phyloP scores from a whole-genome alignment of 495 filamentous ascomycete species.

The Hypoxylon intermedium region DNA sequence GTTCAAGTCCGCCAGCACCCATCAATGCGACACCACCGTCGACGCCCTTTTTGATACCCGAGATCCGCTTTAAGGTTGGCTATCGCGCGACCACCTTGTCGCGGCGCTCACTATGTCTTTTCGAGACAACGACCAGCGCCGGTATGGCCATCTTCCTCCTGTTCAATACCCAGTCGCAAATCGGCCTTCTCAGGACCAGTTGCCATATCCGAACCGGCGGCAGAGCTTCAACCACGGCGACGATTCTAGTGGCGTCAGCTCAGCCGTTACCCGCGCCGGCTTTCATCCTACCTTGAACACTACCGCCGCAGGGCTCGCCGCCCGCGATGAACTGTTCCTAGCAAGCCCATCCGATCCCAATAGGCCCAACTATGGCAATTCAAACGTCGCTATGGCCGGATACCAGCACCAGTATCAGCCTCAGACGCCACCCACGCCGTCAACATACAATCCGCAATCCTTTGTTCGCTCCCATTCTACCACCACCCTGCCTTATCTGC shows the following conservation, averaged over 20 bases:
- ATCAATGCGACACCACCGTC: slow-evolving; percentile 33
- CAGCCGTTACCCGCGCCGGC: slow-evolving; percentile 44
- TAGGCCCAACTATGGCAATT: slow-evolving; percentile 56
- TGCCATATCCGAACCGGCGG: slow-evolving; percentile 58
- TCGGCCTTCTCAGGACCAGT: slow-evolving; percentile 44
- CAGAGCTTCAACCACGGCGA: slow-evolving; percentile 83
- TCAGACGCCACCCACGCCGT: slow-evolving; percentile 59
- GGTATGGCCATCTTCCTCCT: slow-evolving; percentile 64
- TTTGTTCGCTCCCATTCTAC: slow-evolving; percentile 71
- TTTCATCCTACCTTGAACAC: slow-evolving; percentile 42
- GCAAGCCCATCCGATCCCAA: slow-evolving; percentile 48
- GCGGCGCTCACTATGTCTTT: slow-evolving; percentile 56
- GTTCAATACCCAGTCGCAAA: slow-evolving; percentile 61
- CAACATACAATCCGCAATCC: slow-evolving; percentile 82
- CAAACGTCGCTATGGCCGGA: slow-evolving; percentile 57
- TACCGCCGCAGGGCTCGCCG: slow-evolving; percentile 39
- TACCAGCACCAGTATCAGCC: slow-evolving; percentile 70
- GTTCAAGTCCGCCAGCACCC: slow-evolving; percentile 13
- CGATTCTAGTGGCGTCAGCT: slow-evolving; percentile 64
- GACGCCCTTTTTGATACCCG: slow-evolving; percentile 21
- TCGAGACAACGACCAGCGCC: slow-evolving; percentile 60
- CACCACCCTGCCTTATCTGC: slow-evolving; percentile 53
- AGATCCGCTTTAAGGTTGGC: slow-evolving; percentile 7
- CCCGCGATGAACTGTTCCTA: slow-evolving; percentile 60
- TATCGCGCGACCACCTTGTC: slow-evolving; percentile 24